phyloP scores from a whole-genome alignment of 208 protist species.

The Crithidia brevicula region DNA sequence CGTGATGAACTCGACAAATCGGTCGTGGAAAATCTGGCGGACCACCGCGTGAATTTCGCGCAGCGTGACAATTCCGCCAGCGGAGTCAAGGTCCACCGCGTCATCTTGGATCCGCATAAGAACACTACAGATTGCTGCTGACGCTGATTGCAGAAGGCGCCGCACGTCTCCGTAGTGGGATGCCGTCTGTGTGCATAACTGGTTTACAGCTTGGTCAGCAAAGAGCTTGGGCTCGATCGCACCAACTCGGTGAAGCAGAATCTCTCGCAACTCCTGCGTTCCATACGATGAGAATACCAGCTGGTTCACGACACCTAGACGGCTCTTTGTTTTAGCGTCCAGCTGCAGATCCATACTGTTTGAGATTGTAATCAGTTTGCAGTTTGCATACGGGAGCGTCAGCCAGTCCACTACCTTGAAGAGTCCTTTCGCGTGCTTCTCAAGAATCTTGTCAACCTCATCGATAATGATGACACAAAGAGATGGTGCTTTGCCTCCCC shows the following conservation, averaged over 20 bases:
- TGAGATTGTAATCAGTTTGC: constrained; percentile 89
- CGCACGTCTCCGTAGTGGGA: constrained; percentile 92
- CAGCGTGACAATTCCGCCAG: constrained; percentile 72
- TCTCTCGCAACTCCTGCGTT: constrained; percentile 74
- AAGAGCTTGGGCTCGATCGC: constrained; percentile 79
- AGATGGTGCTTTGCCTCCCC: constrained; percentile 35
- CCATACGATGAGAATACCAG: constrained; percentile 87
- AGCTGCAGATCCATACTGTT: constrained; percentile 89
- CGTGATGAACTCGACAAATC: constrained; percentile 89
- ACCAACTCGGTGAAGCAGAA: constrained; percentile 63
- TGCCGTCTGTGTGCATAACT: constrained; percentile 86
- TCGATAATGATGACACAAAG: constrained; percentile 91
- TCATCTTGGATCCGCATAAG: constrained; percentile 81
- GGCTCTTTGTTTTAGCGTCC: constrained; percentile 86
- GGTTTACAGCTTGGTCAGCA: constrained; percentile 73
- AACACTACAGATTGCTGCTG: constrained; percentile 81
- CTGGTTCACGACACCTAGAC: constrained; percentile 81
- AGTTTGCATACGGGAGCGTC: constrained; percentile 74
- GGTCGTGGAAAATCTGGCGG: constrained; percentile 88
- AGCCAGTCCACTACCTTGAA: constrained; percentile 91
- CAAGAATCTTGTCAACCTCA: constrained; percentile 87
- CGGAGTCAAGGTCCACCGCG: constrained; percentile 1
- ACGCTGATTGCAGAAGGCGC: constrained; percentile 82
- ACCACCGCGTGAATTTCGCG: constrained; percentile 79
- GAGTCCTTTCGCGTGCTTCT: constrained; percentile 80